Conservation (phyloP, 148 eudicot genomes). For the Silene latifolia region DNA sequence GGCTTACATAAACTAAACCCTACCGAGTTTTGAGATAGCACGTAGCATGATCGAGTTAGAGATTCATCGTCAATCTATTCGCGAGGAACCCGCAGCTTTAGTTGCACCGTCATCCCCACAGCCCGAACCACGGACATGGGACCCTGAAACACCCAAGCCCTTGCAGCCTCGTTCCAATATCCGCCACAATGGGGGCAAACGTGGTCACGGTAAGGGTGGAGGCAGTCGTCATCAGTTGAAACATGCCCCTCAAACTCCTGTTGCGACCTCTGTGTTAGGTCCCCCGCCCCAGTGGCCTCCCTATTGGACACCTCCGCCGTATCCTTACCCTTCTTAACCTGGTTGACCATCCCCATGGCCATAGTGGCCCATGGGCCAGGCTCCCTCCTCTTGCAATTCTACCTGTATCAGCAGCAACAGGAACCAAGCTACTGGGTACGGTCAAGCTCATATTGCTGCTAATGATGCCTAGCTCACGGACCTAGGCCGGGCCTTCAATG, state of each 20-base stretch:
- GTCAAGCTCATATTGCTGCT: neutral
- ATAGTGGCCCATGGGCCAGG: too few species aligned
- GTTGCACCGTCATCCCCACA: neutral
- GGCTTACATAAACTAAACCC: neutral
- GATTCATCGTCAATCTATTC: neutral
- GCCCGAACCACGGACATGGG: too few species aligned
- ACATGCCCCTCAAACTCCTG: neutral
- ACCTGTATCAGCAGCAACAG: neutral
- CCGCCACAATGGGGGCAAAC: neutral
- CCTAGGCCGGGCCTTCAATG: neutral
- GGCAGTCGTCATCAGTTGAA: neutral
- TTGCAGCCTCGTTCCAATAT: too few species aligned
- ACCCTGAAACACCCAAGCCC: too few species aligned
- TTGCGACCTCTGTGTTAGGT: neutral
- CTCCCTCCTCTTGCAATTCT: neutral
- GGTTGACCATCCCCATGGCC: too few species aligned
- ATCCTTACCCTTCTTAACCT: too few species aligned
- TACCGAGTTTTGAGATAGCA: neutral
- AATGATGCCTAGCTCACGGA: neutral
- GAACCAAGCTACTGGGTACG: neutral
- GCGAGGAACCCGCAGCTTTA: neutral
- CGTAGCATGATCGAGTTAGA: neutral
- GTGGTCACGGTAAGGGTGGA: neutral
- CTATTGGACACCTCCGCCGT: neutral
- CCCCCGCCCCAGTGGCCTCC: too few species aligned